These are phyloP conservation scores for Amylocarpus encephaloides DNA, from an alignment of 2,329 filamentous ascomycete genomes.

Conservation along the genomic window DNA sequence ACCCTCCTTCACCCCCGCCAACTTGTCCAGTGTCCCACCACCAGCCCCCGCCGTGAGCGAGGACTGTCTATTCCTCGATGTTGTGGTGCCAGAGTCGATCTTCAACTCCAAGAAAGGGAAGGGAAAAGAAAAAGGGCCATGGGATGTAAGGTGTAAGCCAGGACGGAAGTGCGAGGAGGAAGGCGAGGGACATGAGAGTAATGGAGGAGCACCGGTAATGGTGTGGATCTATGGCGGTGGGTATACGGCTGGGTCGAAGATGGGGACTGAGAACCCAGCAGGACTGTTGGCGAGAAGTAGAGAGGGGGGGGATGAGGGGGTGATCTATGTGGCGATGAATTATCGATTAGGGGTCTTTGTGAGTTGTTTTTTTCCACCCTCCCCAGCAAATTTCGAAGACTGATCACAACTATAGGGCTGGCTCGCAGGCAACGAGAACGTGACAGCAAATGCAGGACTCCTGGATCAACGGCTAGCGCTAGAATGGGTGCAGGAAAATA, in stretches of 20 bases:
- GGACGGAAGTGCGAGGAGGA: neutral
- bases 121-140: neutral
- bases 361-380: conserved; percentile 7
- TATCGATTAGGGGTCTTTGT: conserved; percentile 33
- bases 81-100: conserved; percentile 36
- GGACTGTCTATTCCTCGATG: conserved; percentile 42
- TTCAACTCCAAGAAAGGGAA: conserved; percentile 15
- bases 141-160: neutral
- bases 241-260: conserved; percentile 38
- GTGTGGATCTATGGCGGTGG: conserved; percentile 48
- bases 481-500: conserved; percentile 50
- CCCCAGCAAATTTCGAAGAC: neutral
- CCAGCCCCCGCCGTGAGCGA: conserved; percentile 27
- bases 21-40: conserved; percentile 8
- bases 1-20: neutral
- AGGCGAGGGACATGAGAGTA: neutral
- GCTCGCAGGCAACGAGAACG: conserved; percentile 36
- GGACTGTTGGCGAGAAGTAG: conserved; percentile 33
- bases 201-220: conserved; percentile 36
- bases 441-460: conserved; percentile 43
- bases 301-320: conserved; percentile 32
- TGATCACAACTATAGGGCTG: conserved; percentile 23
- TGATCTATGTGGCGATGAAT: conserved; percentile 33
- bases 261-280: conserved; percentile 32
- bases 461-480: conserved; percentile 50